Evolutionary conservation across 441 rosid genomes (phyloP).

Genomic region (Capsella rubella): DNA sequence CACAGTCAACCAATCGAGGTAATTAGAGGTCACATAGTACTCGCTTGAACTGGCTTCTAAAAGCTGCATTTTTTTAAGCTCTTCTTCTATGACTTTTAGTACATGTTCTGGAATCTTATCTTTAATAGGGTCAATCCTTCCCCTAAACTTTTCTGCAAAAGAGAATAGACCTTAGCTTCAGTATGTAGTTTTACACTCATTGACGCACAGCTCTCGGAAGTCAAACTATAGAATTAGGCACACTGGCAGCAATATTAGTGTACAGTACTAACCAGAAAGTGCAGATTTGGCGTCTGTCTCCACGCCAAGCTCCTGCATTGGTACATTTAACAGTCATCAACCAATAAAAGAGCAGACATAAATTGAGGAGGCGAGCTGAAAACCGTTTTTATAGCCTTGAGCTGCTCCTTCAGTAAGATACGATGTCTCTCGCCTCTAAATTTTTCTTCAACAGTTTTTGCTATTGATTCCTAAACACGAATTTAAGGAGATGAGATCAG

Average conservation of each 20-base stretch:
- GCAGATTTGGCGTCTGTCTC: constrained; percentile 91
- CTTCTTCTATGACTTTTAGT: constrained; percentile 90
- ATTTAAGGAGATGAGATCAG: constrained; percentile 28
- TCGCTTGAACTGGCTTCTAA: constrained; percentile 93
- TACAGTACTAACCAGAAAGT: constrained; percentile 66
- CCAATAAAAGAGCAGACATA: background rate
- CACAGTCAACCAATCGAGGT: constrained; percentile 95
- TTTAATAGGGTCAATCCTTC: constrained; percentile 73
- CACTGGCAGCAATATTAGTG: background rate
- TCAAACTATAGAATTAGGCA: background rate
- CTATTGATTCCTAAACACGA: constrained; percentile 74
- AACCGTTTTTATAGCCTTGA: constrained; percentile 96
- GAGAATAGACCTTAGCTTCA: constrained; percentile 32
- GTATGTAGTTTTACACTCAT: constrained; percentile 8
- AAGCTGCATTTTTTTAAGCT: constrained; percentile 83
- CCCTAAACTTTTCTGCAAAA: constrained; percentile 83
- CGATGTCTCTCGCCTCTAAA: constrained; percentile 88
- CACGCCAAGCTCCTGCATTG: constrained; percentile 79
- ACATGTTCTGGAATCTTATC: constrained; percentile 87
- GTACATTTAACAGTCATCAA: constrained; percentile 34
- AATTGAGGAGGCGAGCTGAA: constrained; percentile 6
- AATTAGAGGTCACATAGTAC: constrained; percentile 83
- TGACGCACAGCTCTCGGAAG: constrained; percentile 1
- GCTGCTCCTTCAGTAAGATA: constrained; percentile 87
- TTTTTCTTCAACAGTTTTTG: constrained; percentile 92